phyloP scores from a whole-genome alignment of 495 filamentous ascomycete genomes.

The Xanthoparmelia taractica region DNA sequence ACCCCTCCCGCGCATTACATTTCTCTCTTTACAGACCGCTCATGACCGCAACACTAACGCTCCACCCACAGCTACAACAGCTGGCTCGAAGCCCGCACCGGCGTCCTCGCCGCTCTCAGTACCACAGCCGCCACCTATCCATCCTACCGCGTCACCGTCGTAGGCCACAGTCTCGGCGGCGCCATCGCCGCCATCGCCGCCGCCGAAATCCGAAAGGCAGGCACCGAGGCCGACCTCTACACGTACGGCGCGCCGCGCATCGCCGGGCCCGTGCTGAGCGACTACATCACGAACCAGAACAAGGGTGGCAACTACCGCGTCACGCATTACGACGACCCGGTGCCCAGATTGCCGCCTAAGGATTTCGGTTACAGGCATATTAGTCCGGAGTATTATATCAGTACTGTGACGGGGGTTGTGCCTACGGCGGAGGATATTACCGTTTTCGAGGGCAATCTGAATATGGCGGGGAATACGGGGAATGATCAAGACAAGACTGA shows the following conservation, averaged over 20 bases:
- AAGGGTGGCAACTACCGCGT: constrained; percentile 50
- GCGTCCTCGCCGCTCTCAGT: constrained; percentile 39
- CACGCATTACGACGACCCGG: constrained; percentile 60
- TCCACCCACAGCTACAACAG: constrained; percentile 33
- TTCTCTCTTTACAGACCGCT: too few species aligned
- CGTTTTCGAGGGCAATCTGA: constrained; percentile 33
- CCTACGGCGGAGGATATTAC: constrained; percentile 39
- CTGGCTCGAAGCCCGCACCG: constrained; percentile 40
- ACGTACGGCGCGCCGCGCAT: constrained; percentile 63
- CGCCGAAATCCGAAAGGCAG: constrained; percentile 47
- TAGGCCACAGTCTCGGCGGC: constrained; percentile 63
- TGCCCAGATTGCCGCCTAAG: constrained; percentile 55
- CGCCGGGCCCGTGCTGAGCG: constrained; percentile 49
- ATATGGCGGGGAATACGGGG: constrained; percentile 38
- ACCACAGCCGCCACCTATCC: constrained; percentile 35
- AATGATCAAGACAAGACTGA: constrained; percentile 26
- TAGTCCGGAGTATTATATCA: constrained; percentile 62
- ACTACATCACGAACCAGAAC: constrained; percentile 46
- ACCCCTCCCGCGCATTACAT: not conserved
- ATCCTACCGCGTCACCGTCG: constrained; percentile 47
- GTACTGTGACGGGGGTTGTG: constrained; percentile 32
- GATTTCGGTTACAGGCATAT: constrained; percentile 51
- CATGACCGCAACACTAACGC: not conserved
- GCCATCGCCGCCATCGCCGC: constrained; percentile 57
- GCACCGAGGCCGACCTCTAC: constrained; percentile 44